phyloP scores from a whole-genome alignment of 83 land plant genomes.

The Picea abies region DNA sequence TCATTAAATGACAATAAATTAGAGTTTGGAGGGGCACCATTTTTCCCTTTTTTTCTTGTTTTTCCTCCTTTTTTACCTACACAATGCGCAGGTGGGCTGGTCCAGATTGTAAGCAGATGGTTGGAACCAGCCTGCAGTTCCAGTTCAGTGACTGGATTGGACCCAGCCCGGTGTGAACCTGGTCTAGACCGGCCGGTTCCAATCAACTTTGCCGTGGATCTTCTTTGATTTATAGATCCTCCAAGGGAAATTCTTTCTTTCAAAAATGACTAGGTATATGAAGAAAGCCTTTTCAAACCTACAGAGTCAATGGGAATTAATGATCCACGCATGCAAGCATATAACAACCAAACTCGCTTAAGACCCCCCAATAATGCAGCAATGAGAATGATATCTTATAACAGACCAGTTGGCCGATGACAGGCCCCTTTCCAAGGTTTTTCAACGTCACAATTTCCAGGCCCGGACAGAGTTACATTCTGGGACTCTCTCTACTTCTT shows the following conservation, averaged over 20 bases:
- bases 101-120: no score
- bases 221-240: background rate
- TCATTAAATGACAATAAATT: no score
- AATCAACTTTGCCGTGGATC: background rate
- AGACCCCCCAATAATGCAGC: background rate
- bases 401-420: background rate
- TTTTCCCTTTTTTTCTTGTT: no score
- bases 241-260: background rate
- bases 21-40: no score
- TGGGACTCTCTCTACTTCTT: background rate
- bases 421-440: background rate
- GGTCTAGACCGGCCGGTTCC: no score
- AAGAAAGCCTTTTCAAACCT: background rate
- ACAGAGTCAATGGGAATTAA: background rate
- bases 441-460: background rate
- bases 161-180: no score
- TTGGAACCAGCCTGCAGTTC: no score
- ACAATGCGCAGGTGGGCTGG: no score
- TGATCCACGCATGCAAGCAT: background rate
- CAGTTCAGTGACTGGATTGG: no score
- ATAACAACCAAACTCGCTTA: background rate
- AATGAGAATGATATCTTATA: background rate
- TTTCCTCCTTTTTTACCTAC: no score
- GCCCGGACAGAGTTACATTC: background rate
- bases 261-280: background rate